These are phyloP conservation scores for Ichthyophthirius multifiliis DNA, from an alignment of 169 alveolate genomes.

Conservation along the genomic window DNA sequence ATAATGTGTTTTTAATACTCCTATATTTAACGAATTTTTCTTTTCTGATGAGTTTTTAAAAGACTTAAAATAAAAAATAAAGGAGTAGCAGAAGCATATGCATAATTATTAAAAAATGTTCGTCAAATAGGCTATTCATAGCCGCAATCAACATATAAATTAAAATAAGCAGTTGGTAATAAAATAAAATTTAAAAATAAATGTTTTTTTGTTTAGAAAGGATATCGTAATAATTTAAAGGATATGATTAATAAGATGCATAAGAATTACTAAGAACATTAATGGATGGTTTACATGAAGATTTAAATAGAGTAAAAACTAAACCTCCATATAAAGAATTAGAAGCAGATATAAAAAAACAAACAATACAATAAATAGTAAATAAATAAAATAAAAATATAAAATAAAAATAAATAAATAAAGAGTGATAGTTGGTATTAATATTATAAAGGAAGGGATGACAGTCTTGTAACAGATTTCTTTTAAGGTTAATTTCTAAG, in stretches of 20 bases:
- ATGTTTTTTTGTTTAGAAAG: constrained; percentile 17
- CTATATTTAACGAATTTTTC: constrained; percentile 63
- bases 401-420: not conserved
- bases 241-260: constrained; percentile 78
- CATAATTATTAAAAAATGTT: constrained; percentile 48
- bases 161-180: constrained; percentile 37
- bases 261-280: constrained; percentile 72
- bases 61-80: constrained; percentile 45
- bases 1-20: constrained; percentile 75
- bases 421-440: constrained; percentile 63
- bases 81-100: constrained; percentile 64
- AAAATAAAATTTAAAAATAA: not conserved
- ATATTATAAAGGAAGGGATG: constrained; percentile 54
- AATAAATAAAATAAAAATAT: not conserved
- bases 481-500: constrained; percentile 59
- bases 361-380: constrained; percentile 34
- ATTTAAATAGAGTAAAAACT: constrained; percentile 64
- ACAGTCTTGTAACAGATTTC: constrained; percentile 49
- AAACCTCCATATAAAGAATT: constrained; percentile 67
- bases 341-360: constrained; percentile 31
- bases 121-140: constrained; percentile 2
- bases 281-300: constrained; percentile 76
- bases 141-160: constrained; percentile 15
- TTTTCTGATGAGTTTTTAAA: constrained; percentile 44
- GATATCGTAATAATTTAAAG: constrained; percentile 54